Conservation (phyloP, 805 yeast genomes). For the Danielia oregonensis region DNA sequence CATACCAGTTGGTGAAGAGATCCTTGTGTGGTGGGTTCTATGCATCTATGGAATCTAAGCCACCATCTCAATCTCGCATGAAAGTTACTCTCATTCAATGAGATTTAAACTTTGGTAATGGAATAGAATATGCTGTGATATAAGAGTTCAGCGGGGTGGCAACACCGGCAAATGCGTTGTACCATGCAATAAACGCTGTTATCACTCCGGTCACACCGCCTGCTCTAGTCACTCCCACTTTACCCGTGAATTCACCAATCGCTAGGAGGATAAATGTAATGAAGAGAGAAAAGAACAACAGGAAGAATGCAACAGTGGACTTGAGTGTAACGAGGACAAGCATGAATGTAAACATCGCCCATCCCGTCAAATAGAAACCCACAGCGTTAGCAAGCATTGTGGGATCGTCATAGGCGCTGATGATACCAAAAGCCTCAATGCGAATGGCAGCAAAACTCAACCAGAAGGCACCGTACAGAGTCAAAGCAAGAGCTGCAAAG, state of each 20-base stretch:
- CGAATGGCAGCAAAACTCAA: slow-evolving; percentile 4
- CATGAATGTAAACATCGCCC: slow-evolving; percentile 60
- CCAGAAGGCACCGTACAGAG: slow-evolving; percentile 35
- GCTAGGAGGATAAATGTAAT: slow-evolving; percentile 55
- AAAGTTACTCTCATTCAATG: background rate
- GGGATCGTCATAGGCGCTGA: slow-evolving; percentile 31
- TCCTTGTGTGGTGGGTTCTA: background rate
- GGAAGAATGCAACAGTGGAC: slow-evolving; percentile 62
- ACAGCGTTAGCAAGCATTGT: slow-evolving; percentile 45
- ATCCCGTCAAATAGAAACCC: slow-evolving; percentile 58
- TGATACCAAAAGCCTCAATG: slow-evolving; percentile 5
- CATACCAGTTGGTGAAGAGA: too few relatives aligned
- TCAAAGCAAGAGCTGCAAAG: slow-evolving; percentile 62
- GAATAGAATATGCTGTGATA: slow-evolving; percentile 46
- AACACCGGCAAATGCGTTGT: slow-evolving; percentile 60
- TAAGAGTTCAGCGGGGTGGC: slow-evolving; percentile 60
- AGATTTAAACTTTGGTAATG: slow-evolving; percentile 33
- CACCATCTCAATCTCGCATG: too few relatives aligned
- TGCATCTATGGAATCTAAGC: too few relatives aligned
- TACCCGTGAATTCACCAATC: slow-evolving; percentile 47
- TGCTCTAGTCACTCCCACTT: slow-evolving; percentile 42
- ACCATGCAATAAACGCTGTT: slow-evolving; percentile 56
- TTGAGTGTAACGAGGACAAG: slow-evolving; percentile 53
- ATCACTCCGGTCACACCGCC: slow-evolving; percentile 62
- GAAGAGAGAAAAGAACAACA: slow-evolving; percentile 49